Evolutionary conservation across 352 stramenopile species (phyloP), one percentile per base, ranked within the genome.

Genomic region (Phytophthora meadii): DNA sequence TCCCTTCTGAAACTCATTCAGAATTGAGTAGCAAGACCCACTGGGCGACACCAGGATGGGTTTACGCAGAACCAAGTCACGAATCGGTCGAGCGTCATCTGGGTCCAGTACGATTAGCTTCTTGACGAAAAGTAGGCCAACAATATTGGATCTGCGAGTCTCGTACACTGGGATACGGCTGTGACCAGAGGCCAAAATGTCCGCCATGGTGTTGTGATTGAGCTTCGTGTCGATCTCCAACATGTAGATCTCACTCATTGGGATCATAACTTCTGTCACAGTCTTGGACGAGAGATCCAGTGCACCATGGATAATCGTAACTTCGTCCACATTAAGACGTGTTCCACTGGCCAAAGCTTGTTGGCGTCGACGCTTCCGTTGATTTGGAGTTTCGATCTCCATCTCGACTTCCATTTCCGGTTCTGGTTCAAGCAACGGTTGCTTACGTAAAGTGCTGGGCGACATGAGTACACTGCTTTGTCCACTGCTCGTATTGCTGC

Each of bases 1-100:
- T 11, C 89, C 92, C 46, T 93, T 94, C 69, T 98, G 92, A 49
- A 98, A 98, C 52, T 96, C 77, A 65, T 98, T 97, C 22, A 98
- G 66, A 1, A 98, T 77, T 17, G 90, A 77, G 37, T 98, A 93
- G 34, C 97, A 92, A 58, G 85, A 92, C 24, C 85, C 87, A 14
- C 82, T 81, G 0, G 93, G 91, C 1, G 72, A 70, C 9, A 98
- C 79, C 22, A 96, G 87, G 40, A 97, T 83, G 4, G 94, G 91
- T 40, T 85, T 81, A 14, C 84, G 74, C 14, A 98, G 63, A 3
- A 78, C 70, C 44, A 92, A 72, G 17, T 93, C 84, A 12, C 74
- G 49, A 32, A 97, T 82, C 8, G 75, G 74, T 0, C 87, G 79
- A 44, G 74, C 65, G 42, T 96, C 88, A 39, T 89, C 82, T 0